These are phyloP conservation scores for Penicillium samsonianum DNA, from an alignment of 495 filamentous ascomycete genomes.

Conservation along the genomic window DNA sequence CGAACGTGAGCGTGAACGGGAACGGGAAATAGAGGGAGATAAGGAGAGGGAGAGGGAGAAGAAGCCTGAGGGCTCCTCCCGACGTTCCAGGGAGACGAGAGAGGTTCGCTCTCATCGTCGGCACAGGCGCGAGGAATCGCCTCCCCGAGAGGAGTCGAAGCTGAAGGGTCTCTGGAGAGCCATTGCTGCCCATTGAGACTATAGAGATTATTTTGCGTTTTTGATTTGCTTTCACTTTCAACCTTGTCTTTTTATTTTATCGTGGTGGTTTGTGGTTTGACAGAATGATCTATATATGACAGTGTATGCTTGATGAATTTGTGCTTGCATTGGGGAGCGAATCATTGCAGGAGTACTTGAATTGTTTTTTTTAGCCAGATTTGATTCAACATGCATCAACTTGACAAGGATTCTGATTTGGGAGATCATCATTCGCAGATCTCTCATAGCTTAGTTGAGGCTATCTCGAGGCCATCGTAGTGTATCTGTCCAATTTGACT, in stretches of 20 bases:
- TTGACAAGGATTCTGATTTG: background rate
- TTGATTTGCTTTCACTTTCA: slow-evolving; percentile 14
- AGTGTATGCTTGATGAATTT: slow-evolving; percentile 19
- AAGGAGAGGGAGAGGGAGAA: slow-evolving; percentile 23
- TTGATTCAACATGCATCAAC: slow-evolving; percentile 5
- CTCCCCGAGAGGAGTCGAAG: slow-evolving; percentile 35
- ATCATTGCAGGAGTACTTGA: slow-evolving; percentile 31
- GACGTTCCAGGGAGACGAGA: slow-evolving; percentile 19
- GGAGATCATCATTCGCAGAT: background rate
- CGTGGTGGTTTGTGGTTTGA: slow-evolving; percentile 11
- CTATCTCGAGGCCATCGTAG: background rate
- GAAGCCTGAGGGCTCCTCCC: slow-evolving; percentile 27
- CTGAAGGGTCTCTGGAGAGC: slow-evolving; percentile 42
- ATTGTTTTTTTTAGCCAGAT: slow-evolving; percentile 16
- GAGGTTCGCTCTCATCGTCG: slow-evolving; percentile 32
- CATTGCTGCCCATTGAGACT: slow-evolving; percentile 36
- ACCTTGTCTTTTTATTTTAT: slow-evolving; percentile 20
- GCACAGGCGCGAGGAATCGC: slow-evolving; percentile 37
- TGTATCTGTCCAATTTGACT: background rate
- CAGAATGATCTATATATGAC: slow-evolving; percentile 8
- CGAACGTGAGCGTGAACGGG: slow-evolving; percentile 16
- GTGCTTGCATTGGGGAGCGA: slow-evolving; percentile 28
- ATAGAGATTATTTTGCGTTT: slow-evolving; percentile 9
- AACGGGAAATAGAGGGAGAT: slow-evolving; percentile 16
- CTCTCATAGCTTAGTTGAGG: background rate